These are phyloP conservation scores for Phlebiopsis gigantea DNA, from an alignment of 768 basidiomycete genomes.

Conservation along the genomic window DNA sequence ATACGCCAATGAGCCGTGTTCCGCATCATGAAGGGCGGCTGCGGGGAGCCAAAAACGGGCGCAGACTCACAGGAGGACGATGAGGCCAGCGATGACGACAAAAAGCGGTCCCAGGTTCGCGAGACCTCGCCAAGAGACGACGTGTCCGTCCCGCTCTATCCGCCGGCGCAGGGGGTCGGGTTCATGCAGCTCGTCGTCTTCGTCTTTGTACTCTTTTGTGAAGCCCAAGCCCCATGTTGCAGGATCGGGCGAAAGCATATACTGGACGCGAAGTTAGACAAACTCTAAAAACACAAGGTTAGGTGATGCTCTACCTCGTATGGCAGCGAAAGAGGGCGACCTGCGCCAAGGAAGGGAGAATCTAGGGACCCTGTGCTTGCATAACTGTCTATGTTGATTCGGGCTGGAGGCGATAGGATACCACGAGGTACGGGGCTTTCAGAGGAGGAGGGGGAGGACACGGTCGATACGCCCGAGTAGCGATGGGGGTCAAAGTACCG, in stretches of 20 bases:
- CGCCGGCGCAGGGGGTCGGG: slow-evolving; percentile 24
- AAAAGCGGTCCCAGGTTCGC: slow-evolving; percentile 37
- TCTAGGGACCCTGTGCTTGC: slow-evolving; percentile 20
- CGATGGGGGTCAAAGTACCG: slow-evolving; percentile 8
- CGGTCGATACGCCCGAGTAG: slow-evolving; percentile 9
- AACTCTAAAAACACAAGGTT: not conserved
- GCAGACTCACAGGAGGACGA: slow-evolving; percentile 26
- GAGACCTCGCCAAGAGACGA: slow-evolving; percentile 33
- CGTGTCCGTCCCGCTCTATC: slow-evolving; percentile 31
- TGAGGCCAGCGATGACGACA: slow-evolving; percentile 26
- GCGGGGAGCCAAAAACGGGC: not conserved
- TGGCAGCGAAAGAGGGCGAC: slow-evolving; percentile 23
- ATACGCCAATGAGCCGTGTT: not conserved
- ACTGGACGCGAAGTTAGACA: slow-evolving; percentile 21
- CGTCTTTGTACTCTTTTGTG: slow-evolving; percentile 28
- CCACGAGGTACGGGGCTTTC: slow-evolving; percentile 4
- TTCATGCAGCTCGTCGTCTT: slow-evolving; percentile 33
- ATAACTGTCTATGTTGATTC: slow-evolving; percentile 11
- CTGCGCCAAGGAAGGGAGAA: slow-evolving; percentile 23
- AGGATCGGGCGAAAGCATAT: slow-evolving; percentile 31
- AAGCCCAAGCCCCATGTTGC: slow-evolving; percentile 30
- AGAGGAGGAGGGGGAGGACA: slow-evolving; percentile 10
- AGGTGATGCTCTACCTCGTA: slow-evolving; percentile 14
- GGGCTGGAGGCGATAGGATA: slow-evolving; percentile 4
- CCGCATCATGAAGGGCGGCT: not conserved